These are phyloP conservation scores for Benincasa hispida DNA, from an alignment of 306 rosid genomes.

Conservation along the genomic window DNA sequence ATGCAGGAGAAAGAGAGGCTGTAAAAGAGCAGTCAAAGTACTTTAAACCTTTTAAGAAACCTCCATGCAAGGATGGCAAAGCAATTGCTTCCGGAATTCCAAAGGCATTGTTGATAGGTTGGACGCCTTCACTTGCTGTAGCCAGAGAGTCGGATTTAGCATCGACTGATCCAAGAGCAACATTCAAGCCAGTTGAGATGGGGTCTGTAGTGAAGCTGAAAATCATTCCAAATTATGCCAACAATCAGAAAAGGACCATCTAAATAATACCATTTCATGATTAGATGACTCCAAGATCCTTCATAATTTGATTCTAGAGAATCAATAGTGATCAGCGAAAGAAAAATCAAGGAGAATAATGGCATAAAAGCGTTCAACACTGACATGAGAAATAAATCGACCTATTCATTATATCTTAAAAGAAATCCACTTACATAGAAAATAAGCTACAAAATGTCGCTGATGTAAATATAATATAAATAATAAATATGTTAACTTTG, in stretches of 20 bases:
- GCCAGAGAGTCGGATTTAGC: slow-evolving; percentile 32
- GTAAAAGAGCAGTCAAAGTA: slow-evolving; percentile 25
- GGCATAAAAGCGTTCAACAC: too few relatives aligned
- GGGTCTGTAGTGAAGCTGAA: slow-evolving; percentile 61
- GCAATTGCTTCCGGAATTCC: slow-evolving; percentile 50
- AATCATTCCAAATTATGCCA: not conserved
- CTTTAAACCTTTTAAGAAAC: slow-evolving; percentile 32
- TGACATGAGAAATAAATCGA: too few relatives aligned
- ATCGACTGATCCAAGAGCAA: slow-evolving; percentile 42
- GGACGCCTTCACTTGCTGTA: slow-evolving; percentile 16
- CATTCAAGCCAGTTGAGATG: slow-evolving; percentile 51
- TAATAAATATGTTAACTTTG: too few relatives aligned
- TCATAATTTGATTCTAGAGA: not conserved
- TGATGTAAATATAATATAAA: too few relatives aligned
- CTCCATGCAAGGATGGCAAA: slow-evolving; percentile 17
- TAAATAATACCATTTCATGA: not conserved
- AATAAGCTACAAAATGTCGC: too few relatives aligned
- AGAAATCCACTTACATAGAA: too few relatives aligned
- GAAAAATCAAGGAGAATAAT: too few relatives aligned
- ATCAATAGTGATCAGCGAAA: not conserved
- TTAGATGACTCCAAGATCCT: not conserved
- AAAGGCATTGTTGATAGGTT: slow-evolving; percentile 20
- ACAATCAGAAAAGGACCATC: not conserved
- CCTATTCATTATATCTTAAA: too few relatives aligned
- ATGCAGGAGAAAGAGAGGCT: slow-evolving; percentile 24